A percentile compares a stretch with the other conserved stretches of the same genome.
Conservation (phyloP, 2,329 filamentous ascomycete species). For the Juglanconis oblonga region DNA sequence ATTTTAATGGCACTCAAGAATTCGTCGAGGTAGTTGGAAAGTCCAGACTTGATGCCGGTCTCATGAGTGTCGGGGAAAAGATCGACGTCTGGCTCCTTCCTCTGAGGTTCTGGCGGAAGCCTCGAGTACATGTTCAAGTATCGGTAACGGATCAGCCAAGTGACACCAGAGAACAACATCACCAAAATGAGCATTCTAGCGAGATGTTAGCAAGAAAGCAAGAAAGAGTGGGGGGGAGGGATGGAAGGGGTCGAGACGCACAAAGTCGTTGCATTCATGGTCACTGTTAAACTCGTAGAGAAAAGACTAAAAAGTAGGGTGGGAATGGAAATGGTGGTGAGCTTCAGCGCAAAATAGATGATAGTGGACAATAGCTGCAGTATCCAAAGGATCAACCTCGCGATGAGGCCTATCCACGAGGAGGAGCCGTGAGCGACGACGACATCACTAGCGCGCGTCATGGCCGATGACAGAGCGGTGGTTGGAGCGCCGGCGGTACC, state of each 20-base stretch:
- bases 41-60: conserved; percentile 80
- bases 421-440: conserved; percentile 37
- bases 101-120: conserved; percentile 87
- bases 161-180: conserved; percentile 76
- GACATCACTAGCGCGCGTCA: conserved; percentile 36
- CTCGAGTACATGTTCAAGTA: conserved; percentile 97
- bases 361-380: conserved; percentile 56
- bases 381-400: conserved; percentile 50
- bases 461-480: conserved; percentile 34
- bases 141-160: conserved; percentile 92
- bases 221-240: conserved; percentile 1
- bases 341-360: conserved; percentile 77
- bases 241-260: conserved; percentile 41
- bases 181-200: conserved; percentile 71
- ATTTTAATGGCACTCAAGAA: conserved; percentile 99
- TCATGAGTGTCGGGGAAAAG: conserved; percentile 92
- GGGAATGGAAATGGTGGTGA: conserved; percentile 84
- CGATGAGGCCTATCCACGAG: conserved; percentile 58
- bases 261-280: conserved; percentile 97
- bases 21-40: conserved; percentile 96
- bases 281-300: conserved; percentile 91
- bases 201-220: conserved; percentile 16
- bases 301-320: conserved; percentile 86
- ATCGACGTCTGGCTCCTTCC: conserved; percentile 93
- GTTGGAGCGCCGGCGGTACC: conserved; percentile 28